Percentiles rank a stretch among this genome's conserved stretches.
These are phyloP conservation scores for Lactarius akahatsu DNA, from an alignment of 768 basidiomycete genomes.

Conservation along the genomic window DNA sequence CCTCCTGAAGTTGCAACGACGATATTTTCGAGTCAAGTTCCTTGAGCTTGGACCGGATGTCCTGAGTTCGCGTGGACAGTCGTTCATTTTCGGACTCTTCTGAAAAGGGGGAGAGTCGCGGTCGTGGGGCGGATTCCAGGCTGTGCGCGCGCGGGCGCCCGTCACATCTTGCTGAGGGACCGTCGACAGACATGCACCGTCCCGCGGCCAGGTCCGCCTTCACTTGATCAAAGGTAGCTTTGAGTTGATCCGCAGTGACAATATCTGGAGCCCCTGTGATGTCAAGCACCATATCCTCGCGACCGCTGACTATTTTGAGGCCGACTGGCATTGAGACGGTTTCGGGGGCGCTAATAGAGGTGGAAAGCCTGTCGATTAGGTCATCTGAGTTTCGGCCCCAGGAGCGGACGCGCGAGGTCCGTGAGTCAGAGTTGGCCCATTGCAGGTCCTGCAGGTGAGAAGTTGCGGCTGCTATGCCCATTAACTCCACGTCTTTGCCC, in stretches of 20 bases:
- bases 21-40: conserved; percentile 62
- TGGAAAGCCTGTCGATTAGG: conserved; percentile 19
- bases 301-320: conserved; percentile 19
- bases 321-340: conserved; percentile 7
- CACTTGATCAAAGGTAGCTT: conserved; percentile 82
- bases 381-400: conserved; percentile 39
- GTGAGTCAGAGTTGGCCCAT: conserved; percentile 34
- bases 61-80: conserved; percentile 54
- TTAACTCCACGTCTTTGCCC: conserved; percentile 66
- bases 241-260: conserved; percentile 65
- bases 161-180: conserved; percentile 31
- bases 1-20: conserved; percentile 56
- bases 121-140: conserved; percentile 34
- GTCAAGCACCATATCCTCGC: conserved; percentile 40
- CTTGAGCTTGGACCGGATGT: conserved; percentile 58
- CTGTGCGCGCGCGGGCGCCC: conserved; percentile 37
- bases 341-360: conserved; percentile 13
- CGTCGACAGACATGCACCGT: conserved; percentile 38
- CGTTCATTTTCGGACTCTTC: conserved; percentile 31
- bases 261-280: conserved; percentile 53
- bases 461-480: conserved; percentile 82
- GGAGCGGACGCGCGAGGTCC: conserved; percentile 31
- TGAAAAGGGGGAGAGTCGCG: conserved; percentile 24
- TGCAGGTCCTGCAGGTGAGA: conserved; percentile 76
- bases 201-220: conserved; percentile 78